Evolutionary conservation across 768 basidiomycete species (phyloP).

Genomic region (Agaricus sinodeliciosus): DNA sequence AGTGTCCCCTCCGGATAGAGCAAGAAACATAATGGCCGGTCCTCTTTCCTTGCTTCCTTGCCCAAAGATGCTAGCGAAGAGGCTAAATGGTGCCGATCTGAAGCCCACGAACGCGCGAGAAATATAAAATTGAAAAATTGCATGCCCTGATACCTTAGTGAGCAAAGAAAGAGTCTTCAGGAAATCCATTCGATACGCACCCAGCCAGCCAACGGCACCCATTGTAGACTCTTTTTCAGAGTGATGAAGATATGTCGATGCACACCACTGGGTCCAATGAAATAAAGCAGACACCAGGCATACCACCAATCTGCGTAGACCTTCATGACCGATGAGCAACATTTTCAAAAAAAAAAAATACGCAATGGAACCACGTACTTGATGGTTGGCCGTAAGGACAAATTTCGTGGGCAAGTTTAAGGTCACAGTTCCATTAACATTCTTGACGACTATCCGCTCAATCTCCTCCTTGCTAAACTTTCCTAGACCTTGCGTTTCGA

Average conservation of each 20-base stretch:
- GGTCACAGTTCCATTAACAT: slow-evolving; percentile 49
- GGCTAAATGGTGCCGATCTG: slow-evolving; percentile 66
- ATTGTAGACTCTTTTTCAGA: slow-evolving; percentile 83
- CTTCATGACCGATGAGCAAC: slow-evolving; percentile 24
- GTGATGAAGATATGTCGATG: slow-evolving; percentile 82
- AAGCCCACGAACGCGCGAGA: slow-evolving; percentile 84
- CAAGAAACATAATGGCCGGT: slow-evolving; percentile 73
- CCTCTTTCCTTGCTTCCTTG: slow-evolving; percentile 55
- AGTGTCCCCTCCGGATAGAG: slow-evolving; percentile 97
- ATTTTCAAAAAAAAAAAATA: background rate
- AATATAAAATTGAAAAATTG: slow-evolving; percentile 94
- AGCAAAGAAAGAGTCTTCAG: background rate
- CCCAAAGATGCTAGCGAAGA: slow-evolving; percentile 64
- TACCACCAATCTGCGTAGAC: slow-evolving; percentile 86
- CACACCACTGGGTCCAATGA: slow-evolving; percentile 50
- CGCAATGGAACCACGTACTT: slow-evolving; percentile 38
- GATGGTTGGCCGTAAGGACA: slow-evolving; percentile 90
- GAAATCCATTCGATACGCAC: slow-evolving; percentile 33
- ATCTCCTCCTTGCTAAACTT: slow-evolving; percentile 56
- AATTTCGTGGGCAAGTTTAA: slow-evolving; percentile 73
- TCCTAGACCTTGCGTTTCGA: slow-evolving; percentile 64
- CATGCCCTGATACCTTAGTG: slow-evolving; percentile 60
- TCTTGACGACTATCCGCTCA: slow-evolving; percentile 46
- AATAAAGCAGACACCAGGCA: slow-evolving; percentile 78
- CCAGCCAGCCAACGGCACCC: slow-evolving; percentile 84